Conservation (phyloP, 495 filamentous ascomycete species). For the Aspergillus taichungensis region DNA sequence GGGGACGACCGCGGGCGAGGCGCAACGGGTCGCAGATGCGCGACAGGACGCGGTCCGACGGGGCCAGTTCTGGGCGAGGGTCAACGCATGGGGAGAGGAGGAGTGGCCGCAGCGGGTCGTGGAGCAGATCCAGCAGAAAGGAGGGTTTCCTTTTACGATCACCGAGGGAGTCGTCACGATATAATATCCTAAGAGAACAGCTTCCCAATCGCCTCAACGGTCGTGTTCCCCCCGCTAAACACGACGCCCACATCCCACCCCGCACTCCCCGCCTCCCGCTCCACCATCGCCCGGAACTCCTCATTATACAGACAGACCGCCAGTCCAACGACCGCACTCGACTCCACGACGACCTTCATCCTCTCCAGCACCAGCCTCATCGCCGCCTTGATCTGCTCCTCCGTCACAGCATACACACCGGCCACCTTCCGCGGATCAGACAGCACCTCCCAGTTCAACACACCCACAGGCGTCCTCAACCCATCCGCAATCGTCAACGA, state of each 20-base stretch:
- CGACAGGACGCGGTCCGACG: slow-evolving; percentile 31
- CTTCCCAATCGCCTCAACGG: slow-evolving; percentile 59
- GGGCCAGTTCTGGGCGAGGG: slow-evolving; percentile 33
- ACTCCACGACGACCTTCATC: slow-evolving; percentile 89
- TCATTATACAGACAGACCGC: slow-evolving; percentile 80
- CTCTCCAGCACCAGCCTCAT: slow-evolving; percentile 76
- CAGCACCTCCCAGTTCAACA: slow-evolving; percentile 73
- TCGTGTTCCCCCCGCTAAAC: slow-evolving; percentile 87
- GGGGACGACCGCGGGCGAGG: slow-evolving; percentile 47
- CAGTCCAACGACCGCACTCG: slow-evolving; percentile 76
- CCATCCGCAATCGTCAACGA: slow-evolving; percentile 87
- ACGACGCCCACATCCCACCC: slow-evolving; percentile 87
- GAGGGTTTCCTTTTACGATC: too few species aligned
- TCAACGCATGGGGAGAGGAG: slow-evolving; percentile 39
- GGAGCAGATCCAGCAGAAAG: slow-evolving; percentile 18
- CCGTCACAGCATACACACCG: slow-evolving; percentile 69
- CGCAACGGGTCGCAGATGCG: slow-evolving; percentile 38
- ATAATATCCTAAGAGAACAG: slow-evolving; percentile 19
- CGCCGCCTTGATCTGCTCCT: slow-evolving; percentile 73
- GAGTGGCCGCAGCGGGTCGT: slow-evolving; percentile 33
- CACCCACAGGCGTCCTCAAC: slow-evolving; percentile 73
- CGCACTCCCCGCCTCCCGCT: slow-evolving; percentile 57
- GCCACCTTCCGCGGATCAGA: slow-evolving; percentile 58
- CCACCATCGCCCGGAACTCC: slow-evolving; percentile 64
- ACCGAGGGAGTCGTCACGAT: slow-evolving; percentile 4